Percentiles rank a stretch among this genome's conserved stretches.
Evolutionary conservation across 306 rosid species (phyloP).

Genomic region (Pachyrhizus erosus): DNA sequence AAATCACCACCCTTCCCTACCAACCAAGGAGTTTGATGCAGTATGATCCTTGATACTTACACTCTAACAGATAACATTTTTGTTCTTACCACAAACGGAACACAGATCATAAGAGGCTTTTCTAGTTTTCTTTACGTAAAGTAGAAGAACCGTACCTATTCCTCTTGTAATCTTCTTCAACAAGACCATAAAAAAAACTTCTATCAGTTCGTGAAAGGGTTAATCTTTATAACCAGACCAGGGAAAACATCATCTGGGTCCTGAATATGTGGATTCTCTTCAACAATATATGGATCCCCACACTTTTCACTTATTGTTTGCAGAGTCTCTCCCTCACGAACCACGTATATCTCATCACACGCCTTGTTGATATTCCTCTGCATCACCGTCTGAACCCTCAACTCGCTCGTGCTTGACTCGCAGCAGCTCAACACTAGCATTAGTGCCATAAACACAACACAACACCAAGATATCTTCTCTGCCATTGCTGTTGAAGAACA

Average conservation of each 20-base stretch:
- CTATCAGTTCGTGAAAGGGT: constrained; percentile 52
- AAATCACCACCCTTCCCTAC: background rate
- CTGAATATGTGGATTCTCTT: constrained; percentile 84
- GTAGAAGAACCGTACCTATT: background rate
- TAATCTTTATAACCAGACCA: constrained; percentile 81
- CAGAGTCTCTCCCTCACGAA: constrained; percentile 82
- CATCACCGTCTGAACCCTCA: constrained; percentile 18
- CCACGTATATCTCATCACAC: constrained; percentile 83
- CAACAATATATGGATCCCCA: constrained; percentile 78
- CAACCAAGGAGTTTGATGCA: background rate
- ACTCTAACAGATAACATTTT: background rate
- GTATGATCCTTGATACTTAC: background rate
- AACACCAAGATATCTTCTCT: constrained; percentile 36
- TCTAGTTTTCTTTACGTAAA: background rate
- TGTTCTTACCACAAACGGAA: background rate
- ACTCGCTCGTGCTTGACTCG: constrained; percentile 45
- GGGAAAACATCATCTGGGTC: constrained; percentile 88
- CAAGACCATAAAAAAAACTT: background rate
- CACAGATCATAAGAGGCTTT: background rate
- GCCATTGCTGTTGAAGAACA: constrained; percentile 38
- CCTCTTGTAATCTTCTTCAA: background rate
- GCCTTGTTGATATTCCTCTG: constrained; percentile 40
- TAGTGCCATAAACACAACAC: constrained; percentile 19
- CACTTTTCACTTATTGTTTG: constrained; percentile 82
- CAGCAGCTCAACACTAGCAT: constrained; percentile 45